These are phyloP conservation scores for Neofusicoccum cordaticola DNA, from an alignment of 2,329 filamentous ascomycete species.

Conservation along the genomic window DNA sequence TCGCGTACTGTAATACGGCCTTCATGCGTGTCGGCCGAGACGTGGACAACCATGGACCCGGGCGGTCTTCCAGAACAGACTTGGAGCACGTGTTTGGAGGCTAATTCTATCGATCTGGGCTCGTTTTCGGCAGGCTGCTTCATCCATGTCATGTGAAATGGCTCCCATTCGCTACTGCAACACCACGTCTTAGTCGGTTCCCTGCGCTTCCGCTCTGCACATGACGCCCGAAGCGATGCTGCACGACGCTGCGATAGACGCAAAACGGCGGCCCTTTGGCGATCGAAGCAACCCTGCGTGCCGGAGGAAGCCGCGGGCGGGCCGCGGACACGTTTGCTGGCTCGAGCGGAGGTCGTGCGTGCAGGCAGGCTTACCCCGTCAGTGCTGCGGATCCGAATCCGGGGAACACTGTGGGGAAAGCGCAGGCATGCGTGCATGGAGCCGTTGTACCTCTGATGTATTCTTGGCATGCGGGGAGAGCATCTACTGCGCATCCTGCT, in stretches of 20 bases:
- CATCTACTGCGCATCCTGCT: not conserved
- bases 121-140: not conserved
- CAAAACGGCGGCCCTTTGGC: not conserved
- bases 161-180: not conserved
- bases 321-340: not conserved
- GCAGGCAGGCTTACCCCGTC: not conserved
- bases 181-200: not conserved
- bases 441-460: not conserved
- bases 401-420: constrained; percentile 3
- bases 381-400: constrained; percentile 6
- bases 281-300: not conserved
- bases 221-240: not conserved
- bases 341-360: too few relatives aligned
- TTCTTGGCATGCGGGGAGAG: constrained; percentile 2
- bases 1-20: not conserved
- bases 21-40: not conserved
- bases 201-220: not conserved
- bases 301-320: not conserved
- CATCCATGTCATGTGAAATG: not conserved
- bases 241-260: not conserved
- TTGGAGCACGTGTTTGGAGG: not conserved
- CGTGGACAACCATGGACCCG: not conserved
- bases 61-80: not conserved
- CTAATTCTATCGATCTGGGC: not conserved
- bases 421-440: not conserved